A percentile compares a stretch with the other conserved stretches of the same genome.
phyloP scores from a whole-genome alignment of 164 flowering plant species.

The Vitis cinerea region DNA sequence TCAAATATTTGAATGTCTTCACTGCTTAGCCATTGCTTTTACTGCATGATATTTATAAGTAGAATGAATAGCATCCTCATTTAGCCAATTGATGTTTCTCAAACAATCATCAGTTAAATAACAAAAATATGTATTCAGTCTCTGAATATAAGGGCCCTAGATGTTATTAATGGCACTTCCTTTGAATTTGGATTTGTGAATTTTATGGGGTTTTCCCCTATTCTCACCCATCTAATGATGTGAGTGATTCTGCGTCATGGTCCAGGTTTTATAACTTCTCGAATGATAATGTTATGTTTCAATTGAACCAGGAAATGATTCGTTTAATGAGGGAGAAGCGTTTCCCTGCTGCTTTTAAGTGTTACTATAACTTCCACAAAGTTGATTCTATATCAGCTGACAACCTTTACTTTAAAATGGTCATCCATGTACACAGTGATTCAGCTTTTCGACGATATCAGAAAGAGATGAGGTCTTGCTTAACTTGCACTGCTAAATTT shows the following conservation, averaged over 20 bases:
- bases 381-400: conserved; percentile 48
- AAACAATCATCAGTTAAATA: background rate
- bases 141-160: background rate
- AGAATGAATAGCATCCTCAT: background rate
- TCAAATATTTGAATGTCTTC: too few species aligned
- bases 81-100: background rate
- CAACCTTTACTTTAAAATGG: conserved; percentile 78
- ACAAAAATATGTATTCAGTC: background rate
- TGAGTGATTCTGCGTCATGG: too few species aligned
- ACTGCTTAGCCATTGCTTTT: too few species aligned
- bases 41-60: too few species aligned
- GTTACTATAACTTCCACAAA: conserved; percentile 81
- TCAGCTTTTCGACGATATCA: conserved; percentile 81
- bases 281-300: conserved; percentile 1
- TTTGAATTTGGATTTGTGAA: background rate
- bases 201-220: background rate
- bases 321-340: conserved; percentile 78
- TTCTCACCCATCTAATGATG: background rate
- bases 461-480: conserved; percentile 83
- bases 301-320: conserved; percentile 74
- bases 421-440: conserved; percentile 87
- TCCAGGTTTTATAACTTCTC: too few species aligned
- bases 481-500: background rate
- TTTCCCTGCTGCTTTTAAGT: conserved; percentile 82
- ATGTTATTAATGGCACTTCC: background rate